Evolutionary conservation across 192 early-diverging fungal species (phyloP), one percentile per base, ranked within the genome.

Genomic region (Helicostylum pulchrum): DNA sequence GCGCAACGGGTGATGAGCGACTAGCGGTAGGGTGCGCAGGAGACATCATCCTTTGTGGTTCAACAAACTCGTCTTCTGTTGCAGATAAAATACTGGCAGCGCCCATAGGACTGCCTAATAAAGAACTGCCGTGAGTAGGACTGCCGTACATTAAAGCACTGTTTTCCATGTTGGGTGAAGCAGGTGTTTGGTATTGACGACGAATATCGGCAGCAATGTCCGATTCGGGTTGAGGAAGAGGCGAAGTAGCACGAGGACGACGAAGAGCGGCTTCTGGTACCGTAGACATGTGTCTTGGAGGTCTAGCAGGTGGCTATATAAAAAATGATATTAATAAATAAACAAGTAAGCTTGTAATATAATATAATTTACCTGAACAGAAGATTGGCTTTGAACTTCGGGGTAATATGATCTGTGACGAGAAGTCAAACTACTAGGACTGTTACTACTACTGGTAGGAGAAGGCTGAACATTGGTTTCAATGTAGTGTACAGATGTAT

Each of bases 241-340:
- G 61, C 52, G 72, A 53, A 19, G 53, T 51, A 53, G 68, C 46
- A 39, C 59, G 60, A 61, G 75, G 10, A 9, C 69, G 51, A 32
- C 71, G 67, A 36, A 59, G 48, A 7, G 70, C 55, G 11, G 66
- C 58, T n/a, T 65, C 62, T 21, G 63, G 49, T 20, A 55, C 68
- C 8, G 54, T 64, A 19, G 65, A 69, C 51, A 70, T 71, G 20
- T 36, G 70, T 53, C 50, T 58, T 42, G 48, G 64, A 46, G 34
- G 72, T 61, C 42, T 52, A n/a, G 32, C 65, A 54, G 56, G 64
- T 14, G 46, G 46, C 46, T 48, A 48, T 48, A 48, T 48, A 48
- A 48, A n/a, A 11, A n/a, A 15, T 15, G 12, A 17, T 9, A 15
- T 45, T 45, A 45, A 45, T 12, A 45, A 45, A 45, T 9, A 45